These are phyloP conservation scores for Micromonas commoda DNA, from an alignment of 139 green algal genomes.

Conservation along the genomic window DNA sequence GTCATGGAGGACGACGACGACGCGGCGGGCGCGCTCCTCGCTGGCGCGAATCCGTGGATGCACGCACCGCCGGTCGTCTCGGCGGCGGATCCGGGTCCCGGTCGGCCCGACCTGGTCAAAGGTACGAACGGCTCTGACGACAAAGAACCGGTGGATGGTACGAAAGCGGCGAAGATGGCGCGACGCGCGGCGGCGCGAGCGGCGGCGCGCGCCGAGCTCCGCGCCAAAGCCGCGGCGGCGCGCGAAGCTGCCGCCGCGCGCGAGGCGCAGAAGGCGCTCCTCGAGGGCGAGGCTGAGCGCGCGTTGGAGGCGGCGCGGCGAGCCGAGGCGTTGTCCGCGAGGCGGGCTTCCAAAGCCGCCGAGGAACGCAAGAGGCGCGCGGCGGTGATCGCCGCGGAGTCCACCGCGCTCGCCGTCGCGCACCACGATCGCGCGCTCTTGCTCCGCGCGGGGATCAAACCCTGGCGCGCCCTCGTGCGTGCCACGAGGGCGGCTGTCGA, in stretches of 20 bases:
- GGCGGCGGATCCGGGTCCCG: too few relatives aligned
- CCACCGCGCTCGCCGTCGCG: background rate
- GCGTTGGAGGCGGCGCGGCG: background rate
- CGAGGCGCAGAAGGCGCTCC: background rate
- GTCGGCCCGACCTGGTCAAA: too few relatives aligned
- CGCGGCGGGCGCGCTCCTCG: too few relatives aligned
- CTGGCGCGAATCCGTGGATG: too few relatives aligned
- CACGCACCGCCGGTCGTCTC: too few relatives aligned
- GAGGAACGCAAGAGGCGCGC: background rate
- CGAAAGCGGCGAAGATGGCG: background rate
- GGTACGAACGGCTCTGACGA: too few relatives aligned
- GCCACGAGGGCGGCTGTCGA: background rate
- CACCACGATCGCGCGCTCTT: background rate
- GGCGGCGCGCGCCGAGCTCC: background rate
- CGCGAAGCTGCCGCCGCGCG: background rate
- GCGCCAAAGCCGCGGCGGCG: background rate
- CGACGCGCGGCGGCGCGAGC: background rate
- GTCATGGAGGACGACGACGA: background rate
- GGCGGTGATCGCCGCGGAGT: background rate
- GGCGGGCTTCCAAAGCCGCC: background rate
- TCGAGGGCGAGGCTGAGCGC: background rate
- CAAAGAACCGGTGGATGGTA: background rate
- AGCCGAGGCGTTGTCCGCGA: background rate
- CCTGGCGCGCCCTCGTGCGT: background rate
- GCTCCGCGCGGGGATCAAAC: background rate